phyloP scores from a whole-genome alignment of 2,329 filamentous ascomycete genomes.

The Clarireedia paspali region DNA sequence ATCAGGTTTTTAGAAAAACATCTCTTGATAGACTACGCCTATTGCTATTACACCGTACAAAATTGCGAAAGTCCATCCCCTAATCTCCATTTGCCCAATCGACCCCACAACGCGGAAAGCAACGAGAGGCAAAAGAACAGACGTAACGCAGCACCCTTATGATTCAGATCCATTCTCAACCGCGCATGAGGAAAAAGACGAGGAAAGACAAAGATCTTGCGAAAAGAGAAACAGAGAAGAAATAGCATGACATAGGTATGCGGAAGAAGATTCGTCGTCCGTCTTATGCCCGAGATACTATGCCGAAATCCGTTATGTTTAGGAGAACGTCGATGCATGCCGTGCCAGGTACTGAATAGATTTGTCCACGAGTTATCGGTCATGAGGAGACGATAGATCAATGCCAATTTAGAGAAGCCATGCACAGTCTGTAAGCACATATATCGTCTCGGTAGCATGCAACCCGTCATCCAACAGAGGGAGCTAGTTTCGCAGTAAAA shows the following conservation, averaged over 20 bases:
- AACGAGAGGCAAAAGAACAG: conserved; percentile 22
- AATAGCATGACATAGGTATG: conserved; percentile 26
- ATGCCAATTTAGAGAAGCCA: conserved; percentile 23
- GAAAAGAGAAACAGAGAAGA: conserved; percentile 25
- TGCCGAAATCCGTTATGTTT: conserved; percentile 20
- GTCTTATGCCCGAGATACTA: conserved; percentile 27
- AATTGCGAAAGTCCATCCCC: conserved; percentile 23
- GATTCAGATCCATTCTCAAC: conserved; percentile 25
- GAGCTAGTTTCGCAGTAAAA: conserved; percentile 15
- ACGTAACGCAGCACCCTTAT: conserved; percentile 20
- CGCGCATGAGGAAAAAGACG: conserved; percentile 23
- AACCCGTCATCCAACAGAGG: conserved; percentile 20
- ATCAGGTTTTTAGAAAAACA: conserved; percentile 10
- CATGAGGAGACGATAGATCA: conserved; percentile 21
- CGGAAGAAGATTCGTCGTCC: conserved; percentile 13
- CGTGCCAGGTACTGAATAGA: conserved; percentile 17
- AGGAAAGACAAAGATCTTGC: conserved; percentile 28
- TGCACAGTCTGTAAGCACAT: conserved; percentile 25
- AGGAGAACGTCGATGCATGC: conserved; percentile 20
- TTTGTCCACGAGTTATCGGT: conserved; percentile 21
- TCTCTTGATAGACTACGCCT: conserved; percentile 30
- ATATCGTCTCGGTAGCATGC: conserved; percentile 21
- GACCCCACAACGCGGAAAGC: conserved; percentile 15
- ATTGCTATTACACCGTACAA: conserved; percentile 34
- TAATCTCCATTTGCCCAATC: conserved; percentile 22